Percentiles rank a stretch among this genome's conserved stretches.
These are phyloP conservation scores for Clavariopsis aquatica DNA, from an alignment of 495 filamentous ascomycete genomes.

Conservation along the genomic window DNA sequence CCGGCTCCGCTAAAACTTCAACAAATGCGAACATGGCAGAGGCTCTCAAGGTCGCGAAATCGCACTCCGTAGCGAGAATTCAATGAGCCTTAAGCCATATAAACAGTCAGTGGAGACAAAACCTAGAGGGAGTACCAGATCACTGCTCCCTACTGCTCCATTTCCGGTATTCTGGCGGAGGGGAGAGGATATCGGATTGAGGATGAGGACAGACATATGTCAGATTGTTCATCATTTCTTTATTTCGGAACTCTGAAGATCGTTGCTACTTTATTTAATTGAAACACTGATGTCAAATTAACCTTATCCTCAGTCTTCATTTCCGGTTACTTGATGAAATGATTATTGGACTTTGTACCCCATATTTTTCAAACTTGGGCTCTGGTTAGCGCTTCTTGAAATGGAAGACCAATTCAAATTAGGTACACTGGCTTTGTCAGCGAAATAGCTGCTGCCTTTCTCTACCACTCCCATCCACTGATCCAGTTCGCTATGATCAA, in stretches of 20 bases:
- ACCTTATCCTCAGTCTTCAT: too few relatives aligned
- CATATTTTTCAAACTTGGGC: too few relatives aligned
- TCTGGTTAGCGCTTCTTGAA: conserved; percentile 37
- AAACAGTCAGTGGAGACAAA: conserved; percentile 42
- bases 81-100: conserved; percentile 23
- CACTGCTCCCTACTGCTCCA: conserved; percentile 57
- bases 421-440: conserved; percentile 52
- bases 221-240: conserved; percentile 16
- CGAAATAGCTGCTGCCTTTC: conserved; percentile 57
- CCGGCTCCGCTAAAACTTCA: conserved; percentile 4
- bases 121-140: conserved; percentile 65
- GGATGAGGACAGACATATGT: conserved; percentile 49
- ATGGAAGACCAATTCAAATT: too few relatives aligned
- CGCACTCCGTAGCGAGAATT: conserved; percentile 16
- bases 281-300: too few relatives aligned
- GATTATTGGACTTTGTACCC: too few relatives aligned
- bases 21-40: conserved; percentile 1
- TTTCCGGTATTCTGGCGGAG: conserved; percentile 55
- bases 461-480: conserved; percentile 54
- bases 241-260: too few relatives aligned
- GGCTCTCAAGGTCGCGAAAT: conserved; percentile 20
- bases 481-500: conserved; percentile 46
- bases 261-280: too few relatives aligned
- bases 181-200: conserved; percentile 47
- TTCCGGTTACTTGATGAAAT: too few relatives aligned